A percentile compares a stretch with the other conserved stretches of the same genome.
phyloP scores from a whole-genome alignment of 2,329 filamentous ascomycete genomes.

The Cladosporium cucumerinum region DNA sequence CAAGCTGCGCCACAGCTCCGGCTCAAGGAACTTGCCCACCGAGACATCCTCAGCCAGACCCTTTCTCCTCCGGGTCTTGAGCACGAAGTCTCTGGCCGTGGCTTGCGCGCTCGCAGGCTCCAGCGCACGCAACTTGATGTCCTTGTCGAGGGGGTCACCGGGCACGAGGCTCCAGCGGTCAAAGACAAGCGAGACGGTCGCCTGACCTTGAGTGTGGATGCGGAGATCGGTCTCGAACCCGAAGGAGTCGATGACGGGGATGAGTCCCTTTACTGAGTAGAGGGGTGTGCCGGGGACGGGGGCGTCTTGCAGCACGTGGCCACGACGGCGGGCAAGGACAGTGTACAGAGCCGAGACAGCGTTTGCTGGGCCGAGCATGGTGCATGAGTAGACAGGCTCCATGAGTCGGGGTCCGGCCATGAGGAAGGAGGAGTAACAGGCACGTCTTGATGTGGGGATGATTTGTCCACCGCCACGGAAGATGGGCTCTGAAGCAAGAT shows the following conservation, averaged over 20 bases:
- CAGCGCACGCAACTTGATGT: slow-evolving; percentile 75
- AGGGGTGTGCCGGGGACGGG: slow-evolving; percentile 92
- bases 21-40: slow-evolving; percentile 93
- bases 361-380: slow-evolving; percentile 88
- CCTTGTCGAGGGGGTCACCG: slow-evolving; percentile 87
- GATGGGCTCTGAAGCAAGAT: slow-evolving; percentile 84
- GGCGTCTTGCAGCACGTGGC: slow-evolving; percentile 90
- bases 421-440: slow-evolving; percentile 92
- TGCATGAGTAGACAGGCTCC: slow-evolving; percentile 92
- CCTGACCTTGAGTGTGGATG: slow-evolving; percentile 92
- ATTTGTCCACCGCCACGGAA: slow-evolving; percentile 95
- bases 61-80: slow-evolving; percentile 92
- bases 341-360: slow-evolving; percentile 88
- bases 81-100: slow-evolving; percentile 89
- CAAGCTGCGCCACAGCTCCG: slow-evolving; percentile 67
- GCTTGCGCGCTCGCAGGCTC: slow-evolving; percentile 86
- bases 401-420: slow-evolving; percentile 96
- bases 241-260: slow-evolving; percentile 96
- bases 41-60: slow-evolving; percentile 93
- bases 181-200: slow-evolving; percentile 86
- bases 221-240: slow-evolving; percentile 96
- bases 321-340: slow-evolving; percentile 79
- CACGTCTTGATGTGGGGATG: slow-evolving; percentile 87
- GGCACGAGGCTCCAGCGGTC: slow-evolving; percentile 96
- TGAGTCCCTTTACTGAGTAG: slow-evolving; percentile 83